Percentiles rank a stretch among this genome's conserved stretches.
Conservation (phyloP, 108 stramenopile genomes). For the Chaetoceros muelleri region DNA sequence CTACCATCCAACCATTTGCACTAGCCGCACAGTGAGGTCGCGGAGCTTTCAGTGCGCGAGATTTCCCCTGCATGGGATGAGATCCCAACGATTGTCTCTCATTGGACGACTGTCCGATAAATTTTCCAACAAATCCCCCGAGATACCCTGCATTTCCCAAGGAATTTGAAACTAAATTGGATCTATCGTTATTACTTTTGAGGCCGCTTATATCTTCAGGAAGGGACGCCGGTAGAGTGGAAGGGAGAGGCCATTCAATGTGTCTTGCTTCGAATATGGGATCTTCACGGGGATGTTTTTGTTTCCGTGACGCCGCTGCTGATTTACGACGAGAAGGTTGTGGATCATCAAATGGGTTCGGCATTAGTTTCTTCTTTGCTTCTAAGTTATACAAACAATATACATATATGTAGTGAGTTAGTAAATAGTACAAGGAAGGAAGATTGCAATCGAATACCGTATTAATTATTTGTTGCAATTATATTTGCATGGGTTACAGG, state of each 20-base stretch:
- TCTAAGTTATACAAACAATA: no score
- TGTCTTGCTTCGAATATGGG: conserved; percentile 71
- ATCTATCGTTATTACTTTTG: no score
- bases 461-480: no score
- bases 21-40: conserved; percentile 51
- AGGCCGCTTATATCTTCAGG: no score
- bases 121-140: background rate
- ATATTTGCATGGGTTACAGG: no score
- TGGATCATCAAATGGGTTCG: background rate
- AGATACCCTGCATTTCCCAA: conserved; percentile 36
- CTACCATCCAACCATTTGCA: conserved; percentile 80
- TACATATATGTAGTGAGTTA: no score
- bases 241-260: conserved; percentile 76
- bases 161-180: background rate
- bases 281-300: conserved; percentile 20
- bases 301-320: background rate
- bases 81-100: background rate
- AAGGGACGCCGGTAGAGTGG: conserved; percentile 21
- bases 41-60: conserved; percentile 54
- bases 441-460: no score
- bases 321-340: background rate
- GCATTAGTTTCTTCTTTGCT: background rate
- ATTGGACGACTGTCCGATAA: background rate
- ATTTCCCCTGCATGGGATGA: conserved; percentile 3
- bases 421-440: no score